Conservation (phyloP, 495 filamentous ascomycete species). For the Hypoxylon crocopeplum region DNA sequence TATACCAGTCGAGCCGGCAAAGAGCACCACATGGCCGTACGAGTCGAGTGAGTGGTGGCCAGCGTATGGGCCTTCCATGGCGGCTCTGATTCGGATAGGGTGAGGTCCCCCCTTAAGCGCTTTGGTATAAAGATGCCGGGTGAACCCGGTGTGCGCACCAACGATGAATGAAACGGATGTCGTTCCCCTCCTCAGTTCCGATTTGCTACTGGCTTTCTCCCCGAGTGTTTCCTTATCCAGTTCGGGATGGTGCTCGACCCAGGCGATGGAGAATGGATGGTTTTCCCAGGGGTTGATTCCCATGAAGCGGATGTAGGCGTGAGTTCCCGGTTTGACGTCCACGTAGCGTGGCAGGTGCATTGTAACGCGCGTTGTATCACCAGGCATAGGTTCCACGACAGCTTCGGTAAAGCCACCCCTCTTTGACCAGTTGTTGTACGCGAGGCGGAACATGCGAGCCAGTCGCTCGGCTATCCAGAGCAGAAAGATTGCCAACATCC, state of each 20-base stretch:
- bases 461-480: slow-evolving; percentile 82
- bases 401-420: slow-evolving; percentile 70
- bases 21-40: slow-evolving; percentile 88
- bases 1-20: slow-evolving; percentile 92
- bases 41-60: slow-evolving; percentile 82
- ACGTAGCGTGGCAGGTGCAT: slow-evolving; percentile 78
- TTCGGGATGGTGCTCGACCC: slow-evolving; percentile 63
- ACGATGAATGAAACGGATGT: slow-evolving; percentile 79
- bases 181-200: slow-evolving; percentile 39
- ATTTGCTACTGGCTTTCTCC: slow-evolving; percentile 24
- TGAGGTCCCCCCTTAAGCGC: slow-evolving; percentile 27
- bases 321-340: slow-evolving; percentile 81
- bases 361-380: slow-evolving; percentile 83
- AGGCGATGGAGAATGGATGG: slow-evolving; percentile 94
- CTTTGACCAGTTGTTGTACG: slow-evolving; percentile 70
- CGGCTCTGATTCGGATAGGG: slow-evolving; percentile 49
- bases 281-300: slow-evolving; percentile 79
- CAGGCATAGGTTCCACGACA: slow-evolving; percentile 76
- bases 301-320: slow-evolving; percentile 86
- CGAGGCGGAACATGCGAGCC: slow-evolving; percentile 69
- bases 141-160: slow-evolving; percentile 86
- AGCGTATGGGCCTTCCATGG: slow-evolving; percentile 87
- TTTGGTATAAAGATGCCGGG: slow-evolving; percentile 74
- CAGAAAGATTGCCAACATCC: slow-evolving; percentile 70
- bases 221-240: slow-evolving; percentile 26